These are phyloP conservation scores for Cyclotella cryptica DNA, from an alignment of 108 stramenopile species.

Conservation along the genomic window DNA sequence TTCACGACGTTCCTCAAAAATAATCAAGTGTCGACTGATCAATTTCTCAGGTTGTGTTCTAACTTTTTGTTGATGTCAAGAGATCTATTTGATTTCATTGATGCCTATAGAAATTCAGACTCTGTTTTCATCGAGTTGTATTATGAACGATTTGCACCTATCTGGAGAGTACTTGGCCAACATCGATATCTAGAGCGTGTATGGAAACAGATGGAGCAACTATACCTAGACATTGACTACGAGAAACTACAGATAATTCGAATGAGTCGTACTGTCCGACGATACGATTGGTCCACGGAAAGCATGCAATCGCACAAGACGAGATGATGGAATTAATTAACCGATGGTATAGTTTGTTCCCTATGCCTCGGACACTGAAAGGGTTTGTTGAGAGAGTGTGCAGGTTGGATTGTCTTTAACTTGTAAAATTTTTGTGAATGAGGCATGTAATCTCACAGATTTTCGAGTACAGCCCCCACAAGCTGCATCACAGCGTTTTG, in stretches of 20 bases:
- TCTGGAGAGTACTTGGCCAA: slow-evolving; percentile 15
- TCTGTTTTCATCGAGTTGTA: background rate
- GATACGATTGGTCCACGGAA: slow-evolving; percentile 2
- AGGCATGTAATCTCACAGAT: background rate
- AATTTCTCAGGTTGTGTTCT: background rate
- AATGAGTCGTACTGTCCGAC: slow-evolving; percentile 4
- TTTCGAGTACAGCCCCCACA: background rate
- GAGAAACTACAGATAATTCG: background rate
- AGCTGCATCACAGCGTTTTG: background rate
- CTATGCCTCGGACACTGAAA: background rate
- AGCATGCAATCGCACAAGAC: slow-evolving; percentile 7
- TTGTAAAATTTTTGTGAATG: slow-evolving; percentile 1
- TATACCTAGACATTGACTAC: slow-evolving; percentile 5
- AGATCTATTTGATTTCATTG: slow-evolving; percentile 11
- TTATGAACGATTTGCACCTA: slow-evolving; percentile 6
- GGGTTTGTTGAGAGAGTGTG: background rate
- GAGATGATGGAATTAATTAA: slow-evolving; percentile 17
- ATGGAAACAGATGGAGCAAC: slow-evolving; percentile 2
- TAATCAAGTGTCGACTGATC: background rate
- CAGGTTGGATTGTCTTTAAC: background rate
- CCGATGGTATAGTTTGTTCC: background rate
- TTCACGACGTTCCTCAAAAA: background rate
- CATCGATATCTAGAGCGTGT: background rate
- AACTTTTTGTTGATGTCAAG: slow-evolving; percentile 2
- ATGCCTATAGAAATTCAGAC: slow-evolving; percentile 7